Evolutionary conservation across 1,284 basidiomycete species (phyloP).

Genomic region (Hortiboletus rubellus): DNA sequence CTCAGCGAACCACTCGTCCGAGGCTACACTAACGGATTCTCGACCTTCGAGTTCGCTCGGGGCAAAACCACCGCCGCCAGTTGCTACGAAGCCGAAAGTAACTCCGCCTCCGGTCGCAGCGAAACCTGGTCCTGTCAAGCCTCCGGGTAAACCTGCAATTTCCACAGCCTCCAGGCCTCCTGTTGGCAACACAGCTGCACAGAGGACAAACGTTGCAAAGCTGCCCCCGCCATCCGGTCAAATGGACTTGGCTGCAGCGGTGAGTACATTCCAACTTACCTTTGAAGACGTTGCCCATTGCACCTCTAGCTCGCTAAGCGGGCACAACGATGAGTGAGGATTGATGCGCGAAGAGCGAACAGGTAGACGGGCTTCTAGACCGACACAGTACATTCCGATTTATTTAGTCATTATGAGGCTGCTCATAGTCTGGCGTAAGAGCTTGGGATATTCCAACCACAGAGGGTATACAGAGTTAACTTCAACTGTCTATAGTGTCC

Average conservation of each 20-base stretch:
- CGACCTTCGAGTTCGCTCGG: constrained; percentile 55
- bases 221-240: constrained; percentile 55
- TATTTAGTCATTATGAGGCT: constrained; percentile 13
- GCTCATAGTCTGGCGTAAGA: constrained; percentile 12
- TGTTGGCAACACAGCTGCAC: constrained; percentile 44
- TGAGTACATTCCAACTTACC: constrained; percentile 41
- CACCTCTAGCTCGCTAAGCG: constrained; percentile 63
- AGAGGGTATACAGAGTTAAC: constrained; percentile 26
- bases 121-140: constrained; percentile 50
- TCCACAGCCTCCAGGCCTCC: constrained; percentile 57
- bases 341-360: constrained; percentile 15
- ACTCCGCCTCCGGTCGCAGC: constrained; percentile 53
- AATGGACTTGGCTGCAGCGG: constrained; percentile 79
- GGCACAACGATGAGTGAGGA: constrained; percentile 61
- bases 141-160: constrained; percentile 58
- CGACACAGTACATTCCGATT: background rate
- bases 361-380: background rate
- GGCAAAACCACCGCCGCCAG: constrained; percentile 47
- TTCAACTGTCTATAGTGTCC: constrained; percentile 27
- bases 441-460: constrained; percentile 13
- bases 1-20: constrained; percentile 35
- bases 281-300: constrained; percentile 1
- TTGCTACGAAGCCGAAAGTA: constrained; percentile 54
- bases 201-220: constrained; percentile 45
- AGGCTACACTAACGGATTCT: constrained; percentile 52